Base-by-base conservation (phyloP, 371 early-diverging fungal species). In the Apophysomyces variabilis region DNA sequence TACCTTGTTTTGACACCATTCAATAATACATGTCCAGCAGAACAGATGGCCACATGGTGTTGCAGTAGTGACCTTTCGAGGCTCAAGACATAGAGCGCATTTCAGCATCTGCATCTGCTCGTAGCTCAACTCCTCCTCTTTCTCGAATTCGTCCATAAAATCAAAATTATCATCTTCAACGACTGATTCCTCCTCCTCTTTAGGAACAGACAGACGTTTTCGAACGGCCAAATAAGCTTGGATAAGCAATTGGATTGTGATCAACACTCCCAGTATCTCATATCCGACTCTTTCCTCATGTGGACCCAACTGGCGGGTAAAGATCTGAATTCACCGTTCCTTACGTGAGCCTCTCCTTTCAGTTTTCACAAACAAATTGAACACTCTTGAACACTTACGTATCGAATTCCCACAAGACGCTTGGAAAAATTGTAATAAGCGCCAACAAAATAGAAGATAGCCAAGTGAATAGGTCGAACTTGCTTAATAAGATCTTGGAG, bases 31-130 rank as follows among this genome's bases (percentile, higher is more conserved):
- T 12, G 75, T 88, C 96, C 96, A 96, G 75, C 97, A 96, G 68
- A 95, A 95, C 69, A 96, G 67, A 75, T 96, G 97, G 0, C 97
- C 97, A 73, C 97, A 96, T 3, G 93, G 91, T 0, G 97, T 95
- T 0, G 92, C 85, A 0, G 95, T 94, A 0, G 95, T 87, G 37
- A 82, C 74, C 39, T 81, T 90, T 21, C 95, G 88, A 21, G 78
- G 85, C 39, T 90, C 89, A 26, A 95, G 78, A 62, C 97, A 96
- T 46, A 96, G 78, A 0, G 92, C 94, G 71, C 97, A 96, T 68
- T 92, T 93, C 13, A 85, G 60, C 60, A 71, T 63, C 62, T 80
- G 77, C 54, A 71, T 45, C 39, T 82, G 78, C 26, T 80, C 80
- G 63, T 83, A 69, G 12, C 57, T 73, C 8, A 78, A 54, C 32